Conservation (phyloP, 2,329 filamentous ascomycete genomes). For the Blumeria hordei region DNA sequence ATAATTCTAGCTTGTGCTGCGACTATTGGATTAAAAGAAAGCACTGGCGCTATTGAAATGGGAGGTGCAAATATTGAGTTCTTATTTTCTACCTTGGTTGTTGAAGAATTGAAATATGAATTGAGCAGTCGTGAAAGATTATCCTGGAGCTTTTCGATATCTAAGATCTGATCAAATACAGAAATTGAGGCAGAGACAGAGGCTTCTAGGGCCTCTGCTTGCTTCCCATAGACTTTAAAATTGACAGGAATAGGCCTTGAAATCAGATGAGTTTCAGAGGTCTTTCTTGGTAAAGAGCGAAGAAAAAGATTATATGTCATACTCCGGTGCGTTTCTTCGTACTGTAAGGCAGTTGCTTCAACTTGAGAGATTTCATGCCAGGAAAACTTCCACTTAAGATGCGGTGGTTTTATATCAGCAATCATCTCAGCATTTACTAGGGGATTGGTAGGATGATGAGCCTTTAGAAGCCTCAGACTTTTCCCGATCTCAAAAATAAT, state of each 20-base stretch:
- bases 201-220: conserved; percentile 22
- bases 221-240: conserved; percentile 23
- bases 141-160: conserved; percentile 5
- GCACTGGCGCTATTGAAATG: conserved; percentile 29
- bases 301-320: conserved; percentile 13
- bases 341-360: conserved; percentile 32
- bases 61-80: conserved; percentile 12
- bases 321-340: conserved; percentile 21
- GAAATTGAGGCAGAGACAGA: conserved; percentile 27
- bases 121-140: conserved; percentile 8
- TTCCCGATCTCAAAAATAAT: conserved; percentile 59
- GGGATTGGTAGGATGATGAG: conserved; percentile 46
- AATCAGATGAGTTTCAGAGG: background rate
- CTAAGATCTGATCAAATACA: conserved; percentile 19
- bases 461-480: conserved; percentile 48
- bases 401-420: conserved; percentile 25
- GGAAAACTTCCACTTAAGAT: conserved; percentile 42
- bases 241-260: background rate
- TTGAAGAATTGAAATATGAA: conserved; percentile 5
- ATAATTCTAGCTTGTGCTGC: conserved; percentile 51
- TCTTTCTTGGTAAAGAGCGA: background rate
- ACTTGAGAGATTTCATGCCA: conserved; percentile 44
- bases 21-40: conserved; percentile 57
- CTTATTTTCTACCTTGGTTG: background rate
- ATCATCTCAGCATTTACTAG: conserved; percentile 30